Percentiles rank a stretch among this genome's conserved stretches.
These are phyloP conservation scores for Naganishia randhawae DNA, from an alignment of 768 basidiomycete genomes.

Conservation along the genomic window DNA sequence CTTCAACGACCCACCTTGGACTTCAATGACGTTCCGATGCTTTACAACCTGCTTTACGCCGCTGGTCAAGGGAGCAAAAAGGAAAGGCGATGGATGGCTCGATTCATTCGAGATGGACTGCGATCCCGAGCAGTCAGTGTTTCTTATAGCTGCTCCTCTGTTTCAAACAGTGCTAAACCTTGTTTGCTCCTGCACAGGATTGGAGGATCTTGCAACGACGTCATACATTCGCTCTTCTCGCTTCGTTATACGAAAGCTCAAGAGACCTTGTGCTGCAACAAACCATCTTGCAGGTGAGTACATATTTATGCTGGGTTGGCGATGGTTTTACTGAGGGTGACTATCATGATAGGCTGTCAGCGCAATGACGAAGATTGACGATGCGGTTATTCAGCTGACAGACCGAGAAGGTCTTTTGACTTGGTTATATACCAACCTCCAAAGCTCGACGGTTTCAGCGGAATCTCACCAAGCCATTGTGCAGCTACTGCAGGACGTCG, in stretches of 20 bases:
- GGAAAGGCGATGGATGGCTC: slow-evolving; percentile 83
- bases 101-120: slow-evolving; percentile 77
- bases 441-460: slow-evolving; percentile 26
- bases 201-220: slow-evolving; percentile 76
- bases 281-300: slow-evolving; percentile 59
- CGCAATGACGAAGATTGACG: slow-evolving; percentile 54
- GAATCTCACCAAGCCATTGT: slow-evolving; percentile 17
- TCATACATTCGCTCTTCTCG: slow-evolving; percentile 83
- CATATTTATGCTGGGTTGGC: too few species aligned
- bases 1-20: slow-evolving; percentile 83
- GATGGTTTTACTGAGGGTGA: slow-evolving; percentile 54
- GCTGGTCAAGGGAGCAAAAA: slow-evolving; percentile 73
- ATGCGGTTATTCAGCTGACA: slow-evolving; percentile 68
- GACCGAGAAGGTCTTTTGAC: slow-evolving; percentile 67
- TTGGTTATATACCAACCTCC: slow-evolving; percentile 57
- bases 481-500: slow-evolving; percentile 20
- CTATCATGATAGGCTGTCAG: slow-evolving; percentile 2
- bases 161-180: neutral
- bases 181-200: slow-evolving; percentile 57
- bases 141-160: neutral
- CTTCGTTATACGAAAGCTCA: slow-evolving; percentile 72
- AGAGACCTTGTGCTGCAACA: slow-evolving; percentile 58
- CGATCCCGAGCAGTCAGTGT: slow-evolving; percentile 53
- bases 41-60: slow-evolving; percentile 83
- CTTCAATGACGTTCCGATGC: slow-evolving; percentile 76